These are phyloP conservation scores for Phoenix dactylifera DNA, from an alignment of 176 grass and related monocot genomes.

Conservation along the genomic window DNA sequence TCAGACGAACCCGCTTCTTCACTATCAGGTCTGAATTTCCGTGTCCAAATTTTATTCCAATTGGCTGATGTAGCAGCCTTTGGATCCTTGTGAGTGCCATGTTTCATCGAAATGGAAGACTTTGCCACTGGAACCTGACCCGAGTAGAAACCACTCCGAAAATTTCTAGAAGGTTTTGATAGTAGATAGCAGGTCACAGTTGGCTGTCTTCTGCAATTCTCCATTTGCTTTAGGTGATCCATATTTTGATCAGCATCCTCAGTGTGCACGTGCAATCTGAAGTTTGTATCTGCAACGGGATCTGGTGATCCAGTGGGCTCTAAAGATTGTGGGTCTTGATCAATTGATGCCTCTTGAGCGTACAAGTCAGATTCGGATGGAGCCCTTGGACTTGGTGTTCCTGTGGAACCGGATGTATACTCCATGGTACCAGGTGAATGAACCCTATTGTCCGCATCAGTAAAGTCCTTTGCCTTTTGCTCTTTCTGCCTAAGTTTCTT, in stretches of 20 bases:
- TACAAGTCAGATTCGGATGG: neutral
- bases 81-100: no score
- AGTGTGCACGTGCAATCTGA: neutral
- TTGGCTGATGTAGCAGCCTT: neutral
- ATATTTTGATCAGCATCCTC: neutral
- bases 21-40: neutral
- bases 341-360: neutral
- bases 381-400: neutral
- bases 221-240: neutral
- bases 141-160: neutral
- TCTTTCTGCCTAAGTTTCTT: constrained; percentile 17
- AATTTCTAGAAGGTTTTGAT: neutral
- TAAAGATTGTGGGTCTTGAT: neutral
- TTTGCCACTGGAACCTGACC: constrained; percentile 1
- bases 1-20: neutral
- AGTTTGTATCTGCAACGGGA: neutral
- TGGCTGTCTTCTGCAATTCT: neutral
- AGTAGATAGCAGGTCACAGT: neutral
- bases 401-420: neutral
- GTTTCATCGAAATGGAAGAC: neutral
- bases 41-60: neutral
- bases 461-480: neutral
- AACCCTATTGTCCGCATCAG: neutral
- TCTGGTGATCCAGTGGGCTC: neutral
- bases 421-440: neutral